These are phyloP conservation scores for Adansonia digitata DNA, from an alignment of 345 rosid genomes.

Conservation along the genomic window DNA sequence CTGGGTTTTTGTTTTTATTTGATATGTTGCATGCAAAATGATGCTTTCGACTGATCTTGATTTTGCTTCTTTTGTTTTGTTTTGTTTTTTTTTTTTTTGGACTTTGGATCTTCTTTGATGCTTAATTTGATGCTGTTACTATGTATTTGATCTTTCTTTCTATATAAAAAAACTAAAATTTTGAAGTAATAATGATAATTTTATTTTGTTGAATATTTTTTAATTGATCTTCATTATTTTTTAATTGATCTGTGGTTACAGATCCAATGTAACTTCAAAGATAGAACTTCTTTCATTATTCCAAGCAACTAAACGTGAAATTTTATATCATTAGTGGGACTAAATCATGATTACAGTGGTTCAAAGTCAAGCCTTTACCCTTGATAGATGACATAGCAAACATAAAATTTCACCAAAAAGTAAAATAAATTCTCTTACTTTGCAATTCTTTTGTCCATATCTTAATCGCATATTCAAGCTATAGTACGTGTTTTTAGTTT, in stretches of 20 bases:
- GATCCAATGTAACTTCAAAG: neutral
- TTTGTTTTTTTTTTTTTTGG: no score
- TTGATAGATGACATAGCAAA: neutral
- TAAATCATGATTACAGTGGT: neutral
- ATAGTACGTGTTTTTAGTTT: neutral
- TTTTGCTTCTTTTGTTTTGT: neutral
- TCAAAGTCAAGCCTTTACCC: neutral
- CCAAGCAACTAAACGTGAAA: neutral
- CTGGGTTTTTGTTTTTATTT: neutral
- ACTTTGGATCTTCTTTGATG: neutral
- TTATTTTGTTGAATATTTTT: no score
- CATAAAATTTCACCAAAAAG: no score
- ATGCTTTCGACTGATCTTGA: neutral
- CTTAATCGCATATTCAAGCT: neutral
- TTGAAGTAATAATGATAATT: no score
- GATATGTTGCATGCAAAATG: neutral
- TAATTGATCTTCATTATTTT: no score
- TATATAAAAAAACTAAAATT: no score
- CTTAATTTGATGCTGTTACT: neutral
- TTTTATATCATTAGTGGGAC: neutral
- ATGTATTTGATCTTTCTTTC: neutral
- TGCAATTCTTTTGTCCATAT: neutral
- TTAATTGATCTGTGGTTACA: neutral
- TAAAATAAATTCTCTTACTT: neutral
- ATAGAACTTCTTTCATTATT: neutral